phyloP scores from a whole-genome alignment of 345 rosid species.

The Turritis glabra region DNA sequence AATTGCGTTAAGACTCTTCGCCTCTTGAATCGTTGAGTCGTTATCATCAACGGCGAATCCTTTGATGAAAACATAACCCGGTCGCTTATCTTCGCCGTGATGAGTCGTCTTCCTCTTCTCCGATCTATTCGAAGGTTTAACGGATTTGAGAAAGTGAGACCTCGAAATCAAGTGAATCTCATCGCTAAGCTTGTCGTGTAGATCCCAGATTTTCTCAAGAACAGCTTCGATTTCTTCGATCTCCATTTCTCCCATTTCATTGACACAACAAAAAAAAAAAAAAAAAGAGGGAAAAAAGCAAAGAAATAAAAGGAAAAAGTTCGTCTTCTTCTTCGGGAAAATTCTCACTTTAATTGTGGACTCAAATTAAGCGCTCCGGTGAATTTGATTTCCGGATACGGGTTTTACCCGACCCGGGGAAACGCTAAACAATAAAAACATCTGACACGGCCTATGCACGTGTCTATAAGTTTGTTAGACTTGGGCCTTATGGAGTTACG shows the following conservation, averaged over 20 bases:
- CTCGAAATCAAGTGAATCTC: conserved; percentile 87
- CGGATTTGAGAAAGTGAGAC: conserved; percentile 72
- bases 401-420: conserved; percentile 17
- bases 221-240: conserved; percentile 80
- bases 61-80: conserved; percentile 81
- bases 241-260: conserved; percentile 86
- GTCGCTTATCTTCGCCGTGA: conserved; percentile 44
- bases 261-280: not conserved
- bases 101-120: conserved; percentile 45
- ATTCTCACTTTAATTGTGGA: conserved; percentile 35
- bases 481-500: not conserved
- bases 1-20: conserved; percentile 84
- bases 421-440: not conserved
- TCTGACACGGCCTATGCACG: not conserved
- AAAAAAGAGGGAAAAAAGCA: not conserved
- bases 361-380: conserved; percentile 19
- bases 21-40: conserved; percentile 75
- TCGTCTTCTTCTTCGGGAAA: conserved; percentile 12
- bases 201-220: conserved; percentile 93
- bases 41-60: conserved; percentile 55
- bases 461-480: not conserved
- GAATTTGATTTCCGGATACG: conserved; percentile 27
- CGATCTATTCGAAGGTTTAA: conserved; percentile 44
- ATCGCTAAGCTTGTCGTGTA: conserved; percentile 96
- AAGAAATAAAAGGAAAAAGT: not conserved